Base-by-base conservation (phyloP, 73 alveolate species). In the Loxodes magnus region DNA sequence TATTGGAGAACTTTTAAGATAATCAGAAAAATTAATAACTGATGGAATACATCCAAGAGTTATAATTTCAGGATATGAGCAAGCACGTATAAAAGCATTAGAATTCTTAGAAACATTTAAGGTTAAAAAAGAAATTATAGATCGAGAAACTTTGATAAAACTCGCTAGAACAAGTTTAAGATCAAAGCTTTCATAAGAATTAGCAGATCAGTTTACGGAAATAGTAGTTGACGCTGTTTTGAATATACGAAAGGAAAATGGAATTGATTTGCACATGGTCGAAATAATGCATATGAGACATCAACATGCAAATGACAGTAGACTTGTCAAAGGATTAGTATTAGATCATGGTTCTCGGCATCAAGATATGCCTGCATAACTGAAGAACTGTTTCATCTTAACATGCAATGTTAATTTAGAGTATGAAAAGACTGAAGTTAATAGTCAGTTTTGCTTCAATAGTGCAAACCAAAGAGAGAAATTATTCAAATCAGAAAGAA, bases 261-360 rank as follows among this genome's bases (percentile, higher is more conserved):
- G 71, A 2, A 67, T 79, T 23, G 96, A 84, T 50, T 75, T 84
- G 66, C 88, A 79, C 81, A 93, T 93, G 99, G 90, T 95, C 55
- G 99, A 95, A 74, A 84, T 93, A 62, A 87, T 95, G 98, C 99
- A 95, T 82, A 94, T 93, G 98, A 77, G 71, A 71, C 98, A 95
- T 78, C 88, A 95, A 74, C 68, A 90, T 88, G 67, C 94, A 49
- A 83, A 96, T 54, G 99, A 95, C 53, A 77, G 99, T 3, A 87
- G 84, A 74, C 85, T 95, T 35, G 82, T 95, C 59, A 92, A 87
- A 84, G 99, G 99, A 51, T 84, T 95, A 61, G 99, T 93, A 2
- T 77, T 95, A 25, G 99, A 95, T 73, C 99, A 95, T 65, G 99
- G 99, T 20, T 95, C 97, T 12, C 67, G 99, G 64, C 99, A 93